Conservation (phyloP, 2,329 filamentous ascomycete species). For the Cryphonectria carpinicola region DNA sequence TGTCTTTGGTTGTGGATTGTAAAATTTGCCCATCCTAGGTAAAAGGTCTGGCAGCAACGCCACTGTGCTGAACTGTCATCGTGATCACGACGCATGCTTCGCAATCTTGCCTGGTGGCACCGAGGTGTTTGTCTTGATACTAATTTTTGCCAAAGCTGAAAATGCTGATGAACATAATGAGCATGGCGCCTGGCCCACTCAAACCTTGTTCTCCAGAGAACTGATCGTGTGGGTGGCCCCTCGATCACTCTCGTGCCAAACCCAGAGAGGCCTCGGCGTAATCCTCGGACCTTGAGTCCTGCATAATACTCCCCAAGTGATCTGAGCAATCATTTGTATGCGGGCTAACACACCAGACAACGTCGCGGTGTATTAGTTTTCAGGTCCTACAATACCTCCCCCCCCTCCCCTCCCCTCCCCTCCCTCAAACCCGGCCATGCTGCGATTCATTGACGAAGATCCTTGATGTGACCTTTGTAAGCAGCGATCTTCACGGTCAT, state of each 20-base stretch:
- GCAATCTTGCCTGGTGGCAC: neutral
- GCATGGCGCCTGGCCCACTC: neutral
- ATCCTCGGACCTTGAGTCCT: neutral
- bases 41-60: neutral
- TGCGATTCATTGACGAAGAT: neutral
- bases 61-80: neutral
- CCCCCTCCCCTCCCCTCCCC: no score
- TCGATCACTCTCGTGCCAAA: neutral
- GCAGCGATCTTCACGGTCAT: neutral
- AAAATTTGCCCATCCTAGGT: neutral
- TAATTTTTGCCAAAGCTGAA: neutral
- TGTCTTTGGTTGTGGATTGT: neutral
- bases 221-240: neutral
- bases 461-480: neutral
- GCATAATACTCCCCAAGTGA: neutral
- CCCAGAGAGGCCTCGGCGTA: neutral
- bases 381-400: neutral
- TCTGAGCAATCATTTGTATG: neutral
- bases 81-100: neutral
- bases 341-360: neutral
- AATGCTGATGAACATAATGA: neutral
- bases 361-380: neutral
- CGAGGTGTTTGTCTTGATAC: neutral
- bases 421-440: neutral
- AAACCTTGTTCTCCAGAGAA: neutral